Evolutionary conservation across 805 yeast genomes (phyloP), one percentile per base, ranked within the genome.

Genomic region (Saccharomycopsis capsularis): DNA sequence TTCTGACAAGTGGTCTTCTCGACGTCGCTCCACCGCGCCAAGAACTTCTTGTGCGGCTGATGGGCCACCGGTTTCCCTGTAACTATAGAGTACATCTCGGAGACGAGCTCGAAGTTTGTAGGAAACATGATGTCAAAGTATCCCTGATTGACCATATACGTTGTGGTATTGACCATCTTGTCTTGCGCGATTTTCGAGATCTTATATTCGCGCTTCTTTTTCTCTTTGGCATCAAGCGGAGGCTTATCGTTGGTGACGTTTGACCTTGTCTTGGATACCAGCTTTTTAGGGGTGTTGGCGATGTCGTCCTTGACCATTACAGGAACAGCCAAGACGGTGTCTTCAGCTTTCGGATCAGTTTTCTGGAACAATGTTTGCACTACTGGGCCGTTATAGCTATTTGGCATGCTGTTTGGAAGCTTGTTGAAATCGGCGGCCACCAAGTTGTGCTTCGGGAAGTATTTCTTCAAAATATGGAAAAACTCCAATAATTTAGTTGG

Each of bases 101-200:
- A 70, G 3, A 80, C 78, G 6, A 79, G 67, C 5, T 67, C 65
- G 62, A 87, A 88, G 59, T 87, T 84, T 0, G 95, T 87, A 7
- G 95, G 86, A 59, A 87, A 87, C 82, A 85, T 79, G 44, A 87
- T 86, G 63, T 87, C 95, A 61, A 85, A 87, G 59, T 74, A 83
- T 0, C 95, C 96, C 60, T 85, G 95, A 36, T 82, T 74, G n/a
- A 77, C 82, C 90, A 87, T 81, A 62, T 80, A 86, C 0, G 90
- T 79, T 35, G 79, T 72, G 0, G 82, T 76, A 19, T 85, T 80
- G 3, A 85, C 74, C 81, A 84, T 82, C 49, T 71, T 69, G 54
- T 81, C 79, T 46, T 79, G 38, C 9, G 44, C 32, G 25, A 48
- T 46, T 22, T 48, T 32, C n/a, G 44, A 32, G 24, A 52, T 16